Evolutionary conservation across 441 rosid genomes (phyloP), one percentile per base, ranked within the genome.

Genomic region (Biscutella laevigata): DNA sequence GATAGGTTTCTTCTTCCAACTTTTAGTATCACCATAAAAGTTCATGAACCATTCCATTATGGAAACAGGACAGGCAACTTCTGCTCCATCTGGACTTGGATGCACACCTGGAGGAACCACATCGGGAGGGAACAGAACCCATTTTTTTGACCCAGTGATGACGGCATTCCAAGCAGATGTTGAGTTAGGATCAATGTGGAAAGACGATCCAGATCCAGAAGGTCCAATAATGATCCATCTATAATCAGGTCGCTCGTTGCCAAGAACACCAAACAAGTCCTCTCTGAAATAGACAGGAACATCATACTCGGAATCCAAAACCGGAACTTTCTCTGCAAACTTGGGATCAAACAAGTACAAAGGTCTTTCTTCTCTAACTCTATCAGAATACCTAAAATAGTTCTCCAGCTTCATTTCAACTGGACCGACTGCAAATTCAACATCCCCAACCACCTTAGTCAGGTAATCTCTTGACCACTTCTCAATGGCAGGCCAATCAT

Each of bases 101-200:
- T 79, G 86, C 40, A 92, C 96, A 5, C 98, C 96, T 0, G 98
- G 96, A 10, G 98, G 98, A 71, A 81, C 66, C 41, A 82, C 89
- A 53, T 88, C 92, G 0, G 98, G 98, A 0, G 96, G 98, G 71
- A 92, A 92, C 73, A 92, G 56, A 70, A 92, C 59, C 98, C 96
- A 92, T 67, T 83, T 83, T 49, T 83, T 83, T 10, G 91, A 83
- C 30, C 91, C 91, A 3, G 53, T 80, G 35, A 92, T 74, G 62
- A 92, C 89, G 0, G 95, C 96, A 62, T 88, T 92, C 98, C 98
- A 92, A 46, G 98, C 96, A 1, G 96, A 88, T 0, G 98, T 92
- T 4, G 98, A 86, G 66, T 91, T 88, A 53, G 98, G 98, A 82
- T 92, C 98, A 53, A 90, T 90, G 62, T 84, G 95, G 61, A 91